These are phyloP conservation scores for Agaricus subrufescens DNA, from an alignment of 768 basidiomycete genomes.

Conservation along the genomic window DNA sequence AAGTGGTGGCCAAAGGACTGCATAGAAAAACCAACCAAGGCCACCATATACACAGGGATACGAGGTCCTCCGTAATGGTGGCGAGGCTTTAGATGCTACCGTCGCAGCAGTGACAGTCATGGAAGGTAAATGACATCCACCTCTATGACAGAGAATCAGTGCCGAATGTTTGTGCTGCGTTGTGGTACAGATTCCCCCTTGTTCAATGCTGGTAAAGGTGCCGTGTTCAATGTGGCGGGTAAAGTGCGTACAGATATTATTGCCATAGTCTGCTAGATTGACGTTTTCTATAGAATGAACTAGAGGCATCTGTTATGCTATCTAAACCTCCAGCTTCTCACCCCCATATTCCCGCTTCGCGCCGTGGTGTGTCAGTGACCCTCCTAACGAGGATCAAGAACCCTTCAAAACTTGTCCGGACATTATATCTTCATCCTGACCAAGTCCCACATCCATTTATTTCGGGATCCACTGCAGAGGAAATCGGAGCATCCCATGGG, in stretches of 20 bases:
- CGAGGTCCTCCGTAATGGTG: slow-evolving; percentile 55
- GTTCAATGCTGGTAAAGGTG: slow-evolving; percentile 78
- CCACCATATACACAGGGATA: slow-evolving; percentile 40
- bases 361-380: slow-evolving; percentile 61
- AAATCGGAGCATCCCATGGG: slow-evolving; percentile 50
- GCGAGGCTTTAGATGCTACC: slow-evolving; percentile 80
- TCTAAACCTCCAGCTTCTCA: slow-evolving; percentile 70
- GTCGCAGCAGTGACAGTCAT: slow-evolving; percentile 68
- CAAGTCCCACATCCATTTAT: slow-evolving; percentile 66
- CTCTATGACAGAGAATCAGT: neutral
- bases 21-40: neutral
- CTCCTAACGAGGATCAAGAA: slow-evolving; percentile 66
- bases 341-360: slow-evolving; percentile 49
- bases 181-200: slow-evolving; percentile 56
- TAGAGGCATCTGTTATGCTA: slow-evolving; percentile 78
- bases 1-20: neutral
- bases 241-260: slow-evolving; percentile 43
- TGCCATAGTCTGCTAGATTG: too few species aligned
- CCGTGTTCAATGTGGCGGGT: slow-evolving; percentile 77
- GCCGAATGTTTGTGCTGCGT: neutral
- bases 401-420: slow-evolving; percentile 66
- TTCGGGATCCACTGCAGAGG: slow-evolving; percentile 62
- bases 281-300: slow-evolving; percentile 53
- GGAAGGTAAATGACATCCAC: slow-evolving; percentile 52
- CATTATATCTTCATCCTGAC: slow-evolving; percentile 64